Conservation (phyloP, 257 asterid genomes). For the Scutellaria barbata region DNA sequence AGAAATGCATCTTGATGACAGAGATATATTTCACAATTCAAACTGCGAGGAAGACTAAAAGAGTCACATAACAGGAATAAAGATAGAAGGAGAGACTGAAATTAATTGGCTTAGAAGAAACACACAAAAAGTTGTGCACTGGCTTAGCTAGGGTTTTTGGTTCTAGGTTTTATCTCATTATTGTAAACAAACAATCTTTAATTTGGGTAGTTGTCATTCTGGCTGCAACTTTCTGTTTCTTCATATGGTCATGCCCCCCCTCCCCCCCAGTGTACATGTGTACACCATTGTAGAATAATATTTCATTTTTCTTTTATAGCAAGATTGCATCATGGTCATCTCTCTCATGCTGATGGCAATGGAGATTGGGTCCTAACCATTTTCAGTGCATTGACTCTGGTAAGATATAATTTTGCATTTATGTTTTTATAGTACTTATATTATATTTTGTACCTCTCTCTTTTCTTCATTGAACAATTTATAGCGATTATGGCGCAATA, state of each 20-base stretch:
- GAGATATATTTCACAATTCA: background rate
- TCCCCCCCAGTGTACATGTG: background rate
- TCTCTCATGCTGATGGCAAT: slow-evolving; percentile 91
- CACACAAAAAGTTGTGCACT: background rate
- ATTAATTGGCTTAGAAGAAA: background rate
- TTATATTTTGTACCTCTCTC: background rate
- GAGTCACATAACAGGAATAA: background rate
- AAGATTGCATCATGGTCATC: slow-evolving; percentile 91
- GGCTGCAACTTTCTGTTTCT: slow-evolving; percentile 11
- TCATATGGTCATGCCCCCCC: background rate
- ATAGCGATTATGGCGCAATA: background rate
- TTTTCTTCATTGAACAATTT: slow-evolving; percentile 22
- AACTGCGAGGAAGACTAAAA: background rate
- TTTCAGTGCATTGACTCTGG: slow-evolving; percentile 89
- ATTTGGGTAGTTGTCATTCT: background rate
- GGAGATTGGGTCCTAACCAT: slow-evolving; percentile 99
- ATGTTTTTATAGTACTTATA: background rate
- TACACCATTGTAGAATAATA: slow-evolving; percentile 35
- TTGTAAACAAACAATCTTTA: background rate
- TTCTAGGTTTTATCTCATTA: slow-evolving; percentile 12
- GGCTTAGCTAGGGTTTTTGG: slow-evolving; percentile 18
- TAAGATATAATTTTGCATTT: slow-evolving; percentile 43
- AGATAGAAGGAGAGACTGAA: background rate
- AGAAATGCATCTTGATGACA: slow-evolving; percentile 2
- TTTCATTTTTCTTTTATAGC: slow-evolving; percentile 52